Conservation (phyloP, 768 basidiomycete genomes). For the Trametes gibbosa region DNA sequence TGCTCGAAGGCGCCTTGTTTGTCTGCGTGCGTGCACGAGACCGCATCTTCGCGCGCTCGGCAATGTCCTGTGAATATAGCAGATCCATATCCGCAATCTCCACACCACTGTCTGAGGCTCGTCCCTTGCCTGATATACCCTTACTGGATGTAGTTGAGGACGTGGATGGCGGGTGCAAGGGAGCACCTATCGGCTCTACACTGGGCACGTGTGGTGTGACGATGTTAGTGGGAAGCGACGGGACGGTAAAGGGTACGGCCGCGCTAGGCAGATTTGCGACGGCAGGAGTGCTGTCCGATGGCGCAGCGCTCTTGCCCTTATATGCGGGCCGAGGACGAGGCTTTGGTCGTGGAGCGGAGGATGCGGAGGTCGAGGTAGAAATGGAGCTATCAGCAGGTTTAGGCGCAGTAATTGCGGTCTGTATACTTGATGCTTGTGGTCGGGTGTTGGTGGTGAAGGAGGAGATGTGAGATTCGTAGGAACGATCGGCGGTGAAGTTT, state of each 20-base stretch:
- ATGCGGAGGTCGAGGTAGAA: not conserved
- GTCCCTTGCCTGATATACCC: not conserved
- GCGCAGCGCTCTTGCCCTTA: not conserved
- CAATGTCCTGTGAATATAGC: slow-evolving; percentile 25
- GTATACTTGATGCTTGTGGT: not conserved
- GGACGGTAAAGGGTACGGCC: not conserved
- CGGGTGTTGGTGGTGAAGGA: not conserved
- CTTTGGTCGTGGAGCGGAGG: not conserved
- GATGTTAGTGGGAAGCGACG: not conserved
- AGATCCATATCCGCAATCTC: slow-evolving; percentile 5
- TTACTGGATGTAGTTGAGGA: slow-evolving; percentile 5
- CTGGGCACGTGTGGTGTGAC: not conserved
- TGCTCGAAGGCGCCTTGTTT: not conserved
- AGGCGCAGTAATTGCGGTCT: not conserved
- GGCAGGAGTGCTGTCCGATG: not conserved
- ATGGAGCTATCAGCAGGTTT: not conserved
- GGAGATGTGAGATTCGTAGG: slow-evolving; percentile 8
- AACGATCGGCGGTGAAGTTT: slow-evolving; percentile 2
- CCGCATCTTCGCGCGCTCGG: slow-evolving; percentile 34
- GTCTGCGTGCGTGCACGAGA: slow-evolving; percentile 23
- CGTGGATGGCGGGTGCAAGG: not conserved
- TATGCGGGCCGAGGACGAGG: slow-evolving; percentile 17
- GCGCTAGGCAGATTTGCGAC: not conserved
- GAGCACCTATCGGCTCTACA: not conserved
- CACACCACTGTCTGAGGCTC: slow-evolving; percentile 6